Conservation (phyloP, 1,284 basidiomycete species). For the Pterulicium gracile region DNA sequence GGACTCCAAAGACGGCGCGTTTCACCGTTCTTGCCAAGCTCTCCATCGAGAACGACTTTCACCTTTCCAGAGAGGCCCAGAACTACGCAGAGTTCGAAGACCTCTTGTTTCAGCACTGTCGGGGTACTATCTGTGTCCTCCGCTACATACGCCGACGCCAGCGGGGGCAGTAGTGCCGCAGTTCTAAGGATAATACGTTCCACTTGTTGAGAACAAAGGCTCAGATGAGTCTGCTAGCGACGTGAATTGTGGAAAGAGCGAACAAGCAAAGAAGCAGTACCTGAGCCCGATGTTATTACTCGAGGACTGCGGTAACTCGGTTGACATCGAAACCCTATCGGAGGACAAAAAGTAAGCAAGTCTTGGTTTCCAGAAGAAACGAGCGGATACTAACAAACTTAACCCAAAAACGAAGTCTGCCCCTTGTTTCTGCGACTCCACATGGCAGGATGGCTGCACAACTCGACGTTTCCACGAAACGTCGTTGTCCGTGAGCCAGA, state of each 20-base stretch:
- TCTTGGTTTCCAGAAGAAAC: too few species aligned
- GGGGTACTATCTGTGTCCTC: slow-evolving; percentile 19
- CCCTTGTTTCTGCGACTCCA: not conserved
- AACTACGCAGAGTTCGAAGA: slow-evolving; percentile 19
- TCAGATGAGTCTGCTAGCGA: slow-evolving; percentile 19
- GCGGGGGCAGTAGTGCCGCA: slow-evolving; percentile 23
- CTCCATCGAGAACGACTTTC: slow-evolving; percentile 5
- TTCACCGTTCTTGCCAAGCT: slow-evolving; percentile 7
- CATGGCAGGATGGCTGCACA: not conserved
- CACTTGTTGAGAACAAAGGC: too few species aligned
- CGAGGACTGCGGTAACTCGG: slow-evolving; percentile 22
- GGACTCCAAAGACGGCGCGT: not conserved
- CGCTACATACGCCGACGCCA: slow-evolving; percentile 19
- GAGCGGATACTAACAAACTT: too few species aligned
- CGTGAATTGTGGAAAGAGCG: slow-evolving; percentile 1
- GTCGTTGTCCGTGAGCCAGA: not conserved
- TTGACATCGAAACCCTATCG: slow-evolving; percentile 14
- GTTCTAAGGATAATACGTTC: slow-evolving; percentile 25
- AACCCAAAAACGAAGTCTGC: too few species aligned
- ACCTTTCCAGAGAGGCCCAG: slow-evolving; percentile 15
- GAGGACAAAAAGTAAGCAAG: slow-evolving; percentile 16
- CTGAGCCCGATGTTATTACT: slow-evolving; percentile 22
- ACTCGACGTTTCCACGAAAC: not conserved
- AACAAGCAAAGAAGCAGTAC: not conserved
- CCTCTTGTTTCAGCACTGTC: slow-evolving; percentile 20